Percentiles rank a stretch among this genome's conserved stretches.
Conservation (phyloP, 2,329 filamentous ascomycete species). For the Lachnellula hyalina region DNA sequence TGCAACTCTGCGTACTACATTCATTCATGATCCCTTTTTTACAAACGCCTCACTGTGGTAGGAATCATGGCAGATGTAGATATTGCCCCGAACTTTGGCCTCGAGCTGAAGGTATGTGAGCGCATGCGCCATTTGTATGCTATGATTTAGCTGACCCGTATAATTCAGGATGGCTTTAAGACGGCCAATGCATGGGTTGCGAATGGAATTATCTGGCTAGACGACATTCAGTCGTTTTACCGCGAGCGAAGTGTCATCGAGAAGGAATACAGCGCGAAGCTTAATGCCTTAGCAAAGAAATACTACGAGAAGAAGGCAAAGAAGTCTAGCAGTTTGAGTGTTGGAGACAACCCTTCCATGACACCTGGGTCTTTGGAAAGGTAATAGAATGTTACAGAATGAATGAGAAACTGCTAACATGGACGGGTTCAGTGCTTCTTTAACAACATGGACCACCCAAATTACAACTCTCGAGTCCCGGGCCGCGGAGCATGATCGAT, state of each 20-base stretch:
- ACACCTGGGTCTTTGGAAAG: conserved; percentile 94
- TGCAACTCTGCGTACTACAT: conserved; percentile 4
- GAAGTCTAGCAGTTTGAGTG: conserved; percentile 81
- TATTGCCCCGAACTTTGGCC: conserved; percentile 79
- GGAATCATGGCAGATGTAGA: conserved; percentile 73
- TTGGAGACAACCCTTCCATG: conserved; percentile 87
- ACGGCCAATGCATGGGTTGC: conserved; percentile 87
- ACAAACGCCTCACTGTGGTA: conserved; percentile 6
- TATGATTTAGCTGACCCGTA: conserved; percentile 10
- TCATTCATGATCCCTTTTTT: conserved; percentile 18
- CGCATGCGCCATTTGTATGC: conserved; percentile 14
- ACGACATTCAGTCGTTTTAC: conserved; percentile 96
- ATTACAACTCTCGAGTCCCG: conserved; percentile 83
- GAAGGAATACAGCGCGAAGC: conserved; percentile 91
- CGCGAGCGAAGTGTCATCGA: conserved; percentile 90
- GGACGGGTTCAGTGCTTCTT: conserved; percentile 62
- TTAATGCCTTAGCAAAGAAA: conserved; percentile 84
- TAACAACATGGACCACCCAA: conserved; percentile 96
- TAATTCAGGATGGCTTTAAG: conserved; percentile 84
- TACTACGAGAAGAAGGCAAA: conserved; percentile 96
- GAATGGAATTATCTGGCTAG: conserved; percentile 88
- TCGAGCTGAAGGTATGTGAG: conserved; percentile 76
- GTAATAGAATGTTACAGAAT: conserved; percentile 35
- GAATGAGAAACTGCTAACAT: conserved; percentile 11
- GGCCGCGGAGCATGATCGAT: conserved; percentile 84